Conservation (phyloP, 257 asterid species). For the Avicennia marina region DNA sequence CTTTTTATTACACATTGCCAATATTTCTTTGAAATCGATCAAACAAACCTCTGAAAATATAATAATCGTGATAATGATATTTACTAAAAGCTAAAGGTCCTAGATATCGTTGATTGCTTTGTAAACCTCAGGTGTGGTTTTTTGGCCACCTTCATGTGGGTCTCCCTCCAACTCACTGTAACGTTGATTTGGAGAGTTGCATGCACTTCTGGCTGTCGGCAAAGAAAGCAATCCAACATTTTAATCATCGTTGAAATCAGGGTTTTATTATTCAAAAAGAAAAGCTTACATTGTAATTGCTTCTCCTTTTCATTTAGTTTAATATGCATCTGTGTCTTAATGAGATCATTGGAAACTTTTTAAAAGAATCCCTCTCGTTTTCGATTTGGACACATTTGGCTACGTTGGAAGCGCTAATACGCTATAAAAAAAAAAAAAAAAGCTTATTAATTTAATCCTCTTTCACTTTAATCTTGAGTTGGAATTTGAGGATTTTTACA, state of each 20-base stretch:
- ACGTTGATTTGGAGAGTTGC: slow-evolving; percentile 4
- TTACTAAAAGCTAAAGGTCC: background rate
- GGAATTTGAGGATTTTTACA: too few relatives aligned
- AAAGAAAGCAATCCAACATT: slow-evolving; percentile 5
- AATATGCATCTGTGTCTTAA: too few relatives aligned
- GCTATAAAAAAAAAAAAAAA: too few relatives aligned
- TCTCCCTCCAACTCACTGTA: slow-evolving; percentile 7
- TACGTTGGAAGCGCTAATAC: background rate
- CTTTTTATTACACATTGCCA: too few relatives aligned
- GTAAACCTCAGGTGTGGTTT: background rate
- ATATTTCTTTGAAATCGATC: too few relatives aligned
- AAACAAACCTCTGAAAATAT: too few relatives aligned
- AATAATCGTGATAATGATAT: background rate
- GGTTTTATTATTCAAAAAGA: background rate
- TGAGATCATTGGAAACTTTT: background rate
- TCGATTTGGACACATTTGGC: background rate
- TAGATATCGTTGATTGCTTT: slow-evolving; percentile 1
- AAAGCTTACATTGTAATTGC: background rate
- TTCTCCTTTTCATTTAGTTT: background rate
- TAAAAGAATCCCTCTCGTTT: background rate
- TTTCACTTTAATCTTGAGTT: too few relatives aligned
- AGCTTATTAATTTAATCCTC: too few relatives aligned
- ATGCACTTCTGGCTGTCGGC: slow-evolving; percentile 23
- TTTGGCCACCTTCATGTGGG: slow-evolving; percentile 1
- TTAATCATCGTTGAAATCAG: background rate